Evolutionary conservation across 768 basidiomycete genomes (phyloP).

Genomic region (Pleurotus citrinopileatus): DNA sequence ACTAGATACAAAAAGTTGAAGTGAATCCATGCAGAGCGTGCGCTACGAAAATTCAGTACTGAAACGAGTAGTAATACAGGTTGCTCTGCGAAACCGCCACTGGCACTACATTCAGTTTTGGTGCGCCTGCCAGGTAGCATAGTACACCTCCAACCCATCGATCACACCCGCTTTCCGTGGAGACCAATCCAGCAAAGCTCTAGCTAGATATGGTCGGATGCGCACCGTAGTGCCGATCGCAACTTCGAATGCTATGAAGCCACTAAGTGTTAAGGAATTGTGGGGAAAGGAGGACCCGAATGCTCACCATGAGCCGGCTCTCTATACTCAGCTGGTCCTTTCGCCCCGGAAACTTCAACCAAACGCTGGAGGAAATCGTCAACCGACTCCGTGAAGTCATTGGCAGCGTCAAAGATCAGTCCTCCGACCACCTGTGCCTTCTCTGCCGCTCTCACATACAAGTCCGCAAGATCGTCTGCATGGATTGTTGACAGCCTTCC

Average conservation of each 20-base stretch:
- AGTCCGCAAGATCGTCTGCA: constrained; percentile 42
- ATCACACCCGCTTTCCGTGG: constrained; percentile 38
- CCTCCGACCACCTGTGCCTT: constrained; percentile 32
- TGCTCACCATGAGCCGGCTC: constrained; percentile 33
- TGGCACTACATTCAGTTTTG: too few species aligned
- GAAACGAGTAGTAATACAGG: too few species aligned
- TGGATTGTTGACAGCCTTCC: constrained; percentile 20
- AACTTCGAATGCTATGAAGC: constrained; percentile 29
- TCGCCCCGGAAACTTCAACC: constrained; percentile 33
- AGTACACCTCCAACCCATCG: constrained; percentile 42
- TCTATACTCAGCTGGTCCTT: constrained; percentile 26
- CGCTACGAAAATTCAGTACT: too few species aligned
- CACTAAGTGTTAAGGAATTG: neutral
- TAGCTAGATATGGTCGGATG: constrained; percentile 35
- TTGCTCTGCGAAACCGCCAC: too few species aligned
- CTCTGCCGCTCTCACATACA: constrained; percentile 39
- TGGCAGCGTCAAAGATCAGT: constrained; percentile 37
- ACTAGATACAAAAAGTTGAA: too few species aligned
- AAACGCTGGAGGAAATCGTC: constrained; percentile 37
- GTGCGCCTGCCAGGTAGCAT: constrained; percentile 16
- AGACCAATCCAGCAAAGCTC: constrained; percentile 40
- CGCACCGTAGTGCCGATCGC: constrained; percentile 28
- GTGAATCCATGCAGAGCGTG: too few species aligned
- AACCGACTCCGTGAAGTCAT: constrained; percentile 35
- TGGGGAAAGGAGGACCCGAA: neutral